Base-by-base conservation (phyloP, 306 rosid species). In the Malus sylvestris region DNA sequence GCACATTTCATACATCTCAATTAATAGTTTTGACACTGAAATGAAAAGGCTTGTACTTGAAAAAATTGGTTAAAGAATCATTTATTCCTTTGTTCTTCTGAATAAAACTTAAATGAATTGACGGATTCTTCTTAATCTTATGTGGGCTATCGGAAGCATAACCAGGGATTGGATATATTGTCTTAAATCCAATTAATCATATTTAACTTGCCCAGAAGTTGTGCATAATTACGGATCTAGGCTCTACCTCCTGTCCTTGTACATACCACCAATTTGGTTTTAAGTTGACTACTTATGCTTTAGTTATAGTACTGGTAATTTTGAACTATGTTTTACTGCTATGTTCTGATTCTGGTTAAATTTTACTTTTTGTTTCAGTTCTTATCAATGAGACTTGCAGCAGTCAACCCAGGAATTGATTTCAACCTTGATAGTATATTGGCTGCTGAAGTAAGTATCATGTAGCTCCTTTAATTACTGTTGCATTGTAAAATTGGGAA, bases 311-410 rank as follows among this genome's bases (percentile, higher is more conserved):
- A 15, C 25, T 49, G 75, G 57, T 67, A 52, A 67, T 70, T 81
- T 69, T 60, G 33, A 59, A 73, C 73, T 32, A 23, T 78, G 73
- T 60, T 71, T 9, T 69, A 58, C 69, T 64, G 35, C 66, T 59
- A 6, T 72, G 79, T 72, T 85, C 79, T 73, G 23, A 61, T 72
- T 66, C 80, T 85, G 68, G 78, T 72, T 27, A 38, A 78, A 53
- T 73, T 51, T 29, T 49, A 22, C 66, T 46, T 79, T 79, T 79
- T 79, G 46, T 79, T 90, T 82, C 93, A 95, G 98, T 69, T 92
- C 80, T 89, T 95, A 82, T 95, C 98, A 66, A 95, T 92, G 97
- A 92, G 93, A 81, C 91, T 95, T 51, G 98, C 97, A 8, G 84
- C 97, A 76, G 97, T 89, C 66, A 89, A 90, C 82, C 98, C 98